These are phyloP conservation scores for Stephania japonica DNA, from an alignment of 164 flowering plant species.

Conservation along the genomic window DNA sequence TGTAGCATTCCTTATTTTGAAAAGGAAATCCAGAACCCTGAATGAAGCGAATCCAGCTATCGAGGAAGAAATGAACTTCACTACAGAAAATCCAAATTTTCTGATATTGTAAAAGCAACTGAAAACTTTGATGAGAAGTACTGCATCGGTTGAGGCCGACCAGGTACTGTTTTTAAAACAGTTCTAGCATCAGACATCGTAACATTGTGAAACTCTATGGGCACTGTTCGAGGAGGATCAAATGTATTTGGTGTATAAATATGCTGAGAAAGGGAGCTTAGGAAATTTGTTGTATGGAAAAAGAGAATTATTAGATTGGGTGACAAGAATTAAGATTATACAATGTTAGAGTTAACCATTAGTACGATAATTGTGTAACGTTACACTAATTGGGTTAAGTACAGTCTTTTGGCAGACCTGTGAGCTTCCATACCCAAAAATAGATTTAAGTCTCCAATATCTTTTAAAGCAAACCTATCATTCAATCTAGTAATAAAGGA, in stretches of 20 bases:
- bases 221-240: constrained; percentile 33
- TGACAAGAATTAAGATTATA: constrained; percentile 35
- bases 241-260: constrained; percentile 56
- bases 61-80: background rate
- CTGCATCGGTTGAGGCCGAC: constrained; percentile 59
- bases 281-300: constrained; percentile 30
- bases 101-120: constrained; percentile 44
- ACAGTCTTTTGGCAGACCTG: too few relatives aligned
- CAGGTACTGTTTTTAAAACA: constrained; percentile 53
- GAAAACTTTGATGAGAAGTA: constrained; percentile 39
- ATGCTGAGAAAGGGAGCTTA: constrained; percentile 50
- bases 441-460: too few relatives aligned
- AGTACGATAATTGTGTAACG: too few relatives aligned
- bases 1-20: constrained; percentile 9
- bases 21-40: constrained; percentile 5
- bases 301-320: constrained; percentile 40
- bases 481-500: too few relatives aligned
- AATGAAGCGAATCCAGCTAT: constrained; percentile 15
- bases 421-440: too few relatives aligned
- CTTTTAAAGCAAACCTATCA: too few relatives aligned
- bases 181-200: constrained; percentile 42
- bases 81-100: constrained; percentile 38
- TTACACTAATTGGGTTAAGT: too few relatives aligned
- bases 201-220: constrained; percentile 62
- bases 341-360: too few relatives aligned